Evolutionary conservation across 176 grass and related monocot genomes (phyloP).

Genomic region (Urochloa ruziziensis): DNA sequence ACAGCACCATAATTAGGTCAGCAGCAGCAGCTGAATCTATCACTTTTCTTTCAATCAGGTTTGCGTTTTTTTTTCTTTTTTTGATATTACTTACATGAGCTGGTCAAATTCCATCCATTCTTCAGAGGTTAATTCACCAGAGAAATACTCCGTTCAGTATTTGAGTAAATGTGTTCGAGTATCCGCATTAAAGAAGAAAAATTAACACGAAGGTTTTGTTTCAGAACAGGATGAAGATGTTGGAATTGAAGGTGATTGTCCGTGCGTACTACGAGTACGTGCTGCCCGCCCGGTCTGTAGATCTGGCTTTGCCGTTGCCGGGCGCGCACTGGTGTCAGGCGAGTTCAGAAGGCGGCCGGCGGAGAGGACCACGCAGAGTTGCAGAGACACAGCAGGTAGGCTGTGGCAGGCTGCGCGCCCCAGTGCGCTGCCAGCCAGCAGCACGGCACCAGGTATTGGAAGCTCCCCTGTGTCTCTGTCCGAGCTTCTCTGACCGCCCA

Average conservation of each 20-base stretch:
- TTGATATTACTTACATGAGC: too few relatives aligned
- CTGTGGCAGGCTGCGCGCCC: not conserved
- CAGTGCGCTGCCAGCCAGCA: not conserved
- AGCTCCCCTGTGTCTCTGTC: not conserved
- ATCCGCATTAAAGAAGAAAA: too few relatives aligned
- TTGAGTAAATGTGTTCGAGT: too few relatives aligned
- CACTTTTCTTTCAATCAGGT: not conserved
- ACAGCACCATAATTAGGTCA: constrained; percentile 31
- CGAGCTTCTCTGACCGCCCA: not conserved
- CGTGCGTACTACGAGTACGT: not conserved
- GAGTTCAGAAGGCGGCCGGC: not conserved
- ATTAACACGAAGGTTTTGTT: too few relatives aligned
- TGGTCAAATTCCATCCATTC: too few relatives aligned
- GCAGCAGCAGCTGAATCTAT: not conserved
- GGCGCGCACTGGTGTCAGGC: constrained; percentile 6
- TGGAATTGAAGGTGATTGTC: not conserved
- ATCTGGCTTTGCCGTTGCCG: constrained; percentile 13
- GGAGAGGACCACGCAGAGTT: constrained; percentile 22
- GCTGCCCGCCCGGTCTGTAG: constrained; percentile 1
- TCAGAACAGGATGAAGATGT: too few relatives aligned
- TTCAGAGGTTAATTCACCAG: too few relatives aligned
- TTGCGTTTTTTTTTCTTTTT: not conserved
- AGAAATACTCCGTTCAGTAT: too few relatives aligned
- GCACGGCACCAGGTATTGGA: not conserved
- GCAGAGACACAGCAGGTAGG: not conserved